These are phyloP conservation scores for Hibiscus syriacus DNA, from an alignment of 345 rosid genomes.

Conservation along the genomic window DNA sequence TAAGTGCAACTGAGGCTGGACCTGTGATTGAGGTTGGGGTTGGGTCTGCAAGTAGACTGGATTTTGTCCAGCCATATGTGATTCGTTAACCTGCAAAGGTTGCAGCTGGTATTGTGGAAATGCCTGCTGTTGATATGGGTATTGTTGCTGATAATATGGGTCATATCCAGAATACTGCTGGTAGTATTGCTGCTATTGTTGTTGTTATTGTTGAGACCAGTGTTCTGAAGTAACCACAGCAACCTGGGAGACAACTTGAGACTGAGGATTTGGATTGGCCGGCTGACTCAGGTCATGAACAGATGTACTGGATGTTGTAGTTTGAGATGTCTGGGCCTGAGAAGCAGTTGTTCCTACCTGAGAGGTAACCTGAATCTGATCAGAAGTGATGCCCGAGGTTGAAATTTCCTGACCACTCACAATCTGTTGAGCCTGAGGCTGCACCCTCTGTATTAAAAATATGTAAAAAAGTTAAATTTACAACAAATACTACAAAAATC, in stretches of 20 bases:
- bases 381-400: slow-evolving; percentile 21
- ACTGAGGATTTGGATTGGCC: slow-evolving; percentile 23
- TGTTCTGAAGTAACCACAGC: slow-evolving; percentile 39
- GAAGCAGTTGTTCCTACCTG: slow-evolving; percentile 30
- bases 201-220: slow-evolving; percentile 55
- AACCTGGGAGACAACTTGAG: slow-evolving; percentile 34
- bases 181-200: slow-evolving; percentile 56
- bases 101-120: slow-evolving; percentile 33
- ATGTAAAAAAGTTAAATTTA: neutral
- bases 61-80: slow-evolving; percentile 14
- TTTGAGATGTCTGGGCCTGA: slow-evolving; percentile 36
- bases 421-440: slow-evolving; percentile 30
- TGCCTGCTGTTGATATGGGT: slow-evolving; percentile 51
- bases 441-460: slow-evolving; percentile 42
- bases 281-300: slow-evolving; percentile 32
- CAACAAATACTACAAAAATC: neutral
- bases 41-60: slow-evolving; percentile 23
- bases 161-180: slow-evolving; percentile 59
- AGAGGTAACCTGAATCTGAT: slow-evolving; percentile 31
- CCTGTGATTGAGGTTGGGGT: slow-evolving; percentile 20
- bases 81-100: slow-evolving; percentile 22
- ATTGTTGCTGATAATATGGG: slow-evolving; percentile 46
- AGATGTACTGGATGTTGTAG: slow-evolving; percentile 21
- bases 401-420: slow-evolving; percentile 38
- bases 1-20: slow-evolving; percentile 20